These are phyloP conservation scores for Claviceps sp. DNA, from an alignment of 2,329 filamentous ascomycete species.

Conservation along the genomic window DNA sequence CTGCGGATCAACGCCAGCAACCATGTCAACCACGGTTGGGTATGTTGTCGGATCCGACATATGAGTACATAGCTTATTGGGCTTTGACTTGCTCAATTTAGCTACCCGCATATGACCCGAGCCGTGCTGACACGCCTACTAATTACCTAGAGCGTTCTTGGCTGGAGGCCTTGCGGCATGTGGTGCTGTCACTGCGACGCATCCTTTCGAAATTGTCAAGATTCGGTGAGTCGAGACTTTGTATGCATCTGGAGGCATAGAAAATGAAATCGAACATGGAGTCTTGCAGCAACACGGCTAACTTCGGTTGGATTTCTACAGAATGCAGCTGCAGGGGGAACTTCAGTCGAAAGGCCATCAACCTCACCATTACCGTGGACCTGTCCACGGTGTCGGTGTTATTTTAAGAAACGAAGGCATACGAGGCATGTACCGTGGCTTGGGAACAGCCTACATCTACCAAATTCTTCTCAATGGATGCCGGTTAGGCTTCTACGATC, in stretches of 20 bases:
- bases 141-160: constrained; percentile 59
- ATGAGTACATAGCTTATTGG: neutral
- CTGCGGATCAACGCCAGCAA: neutral
- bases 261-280: neutral
- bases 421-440: constrained; percentile 71
- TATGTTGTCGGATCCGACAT: constrained; percentile 12
- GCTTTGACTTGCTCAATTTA: neutral
- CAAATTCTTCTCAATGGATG: constrained; percentile 95
- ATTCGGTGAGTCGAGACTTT: constrained; percentile 53
- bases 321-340: constrained; percentile 92
- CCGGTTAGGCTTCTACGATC: constrained; percentile 94
- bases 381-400: constrained; percentile 79
- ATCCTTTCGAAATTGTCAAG: constrained; percentile 98
- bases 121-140: constrained; percentile 7
- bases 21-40: constrained; percentile 25
- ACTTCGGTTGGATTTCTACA: constrained; percentile 19
- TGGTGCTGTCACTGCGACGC: constrained; percentile 92
- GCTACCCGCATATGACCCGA: neutral
- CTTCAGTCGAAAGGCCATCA: constrained; percentile 76
- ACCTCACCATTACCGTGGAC: constrained; percentile 78
- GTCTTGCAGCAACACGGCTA: neutral
- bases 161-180: constrained; percentile 94
- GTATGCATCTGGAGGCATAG: neutral
- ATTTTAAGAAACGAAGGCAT: constrained; percentile 86
- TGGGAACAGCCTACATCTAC: constrained; percentile 90